Evolutionary conservation across 495 filamentous ascomycete genomes (phyloP).

Genomic region (Aspergillus funiculosus): DNA sequence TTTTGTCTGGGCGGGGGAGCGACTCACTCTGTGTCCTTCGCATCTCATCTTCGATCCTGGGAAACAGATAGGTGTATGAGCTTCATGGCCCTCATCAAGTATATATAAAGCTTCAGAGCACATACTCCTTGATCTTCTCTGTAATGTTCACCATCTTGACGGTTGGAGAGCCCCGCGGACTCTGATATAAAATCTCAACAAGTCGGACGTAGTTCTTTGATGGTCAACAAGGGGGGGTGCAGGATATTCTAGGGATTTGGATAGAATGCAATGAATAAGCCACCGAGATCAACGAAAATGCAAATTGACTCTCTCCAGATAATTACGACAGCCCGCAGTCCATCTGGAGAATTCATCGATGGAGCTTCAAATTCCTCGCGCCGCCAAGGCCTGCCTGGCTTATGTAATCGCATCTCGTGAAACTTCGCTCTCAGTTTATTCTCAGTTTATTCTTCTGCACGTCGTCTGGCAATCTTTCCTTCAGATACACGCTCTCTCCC

Average conservation of each 20-base stretch:
- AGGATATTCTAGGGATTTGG: background rate
- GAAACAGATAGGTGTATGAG: conserved; percentile 16
- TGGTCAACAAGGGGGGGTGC: background rate
- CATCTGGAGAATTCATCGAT: background rate
- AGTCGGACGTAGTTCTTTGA: background rate
- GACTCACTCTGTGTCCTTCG: conserved; percentile 85
- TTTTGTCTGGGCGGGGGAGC: background rate
- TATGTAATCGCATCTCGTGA: conserved; percentile 21
- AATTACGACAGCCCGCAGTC: too few species aligned
- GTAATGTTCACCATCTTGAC: conserved; percentile 98
- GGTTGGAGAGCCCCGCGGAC: conserved; percentile 31
- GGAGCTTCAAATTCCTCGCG: conserved; percentile 21
- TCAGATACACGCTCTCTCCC: background rate
- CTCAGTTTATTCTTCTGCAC: background rate
- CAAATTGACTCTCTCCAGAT: too few species aligned
- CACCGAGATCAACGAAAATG: background rate
- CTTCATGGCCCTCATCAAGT: background rate
- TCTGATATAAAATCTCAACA: conserved; percentile 13
- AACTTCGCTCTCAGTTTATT: conserved; percentile 2
- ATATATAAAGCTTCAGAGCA: background rate
- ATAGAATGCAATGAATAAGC: background rate
- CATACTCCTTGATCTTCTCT: conserved; percentile 98
- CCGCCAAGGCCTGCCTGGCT: conserved; percentile 23
- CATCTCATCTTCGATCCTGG: conserved; percentile 99
- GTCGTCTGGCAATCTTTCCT: background rate